Conservation (phyloP, 495 filamentous ascomycete genomes). For the Oidiodendron maius region DNA sequence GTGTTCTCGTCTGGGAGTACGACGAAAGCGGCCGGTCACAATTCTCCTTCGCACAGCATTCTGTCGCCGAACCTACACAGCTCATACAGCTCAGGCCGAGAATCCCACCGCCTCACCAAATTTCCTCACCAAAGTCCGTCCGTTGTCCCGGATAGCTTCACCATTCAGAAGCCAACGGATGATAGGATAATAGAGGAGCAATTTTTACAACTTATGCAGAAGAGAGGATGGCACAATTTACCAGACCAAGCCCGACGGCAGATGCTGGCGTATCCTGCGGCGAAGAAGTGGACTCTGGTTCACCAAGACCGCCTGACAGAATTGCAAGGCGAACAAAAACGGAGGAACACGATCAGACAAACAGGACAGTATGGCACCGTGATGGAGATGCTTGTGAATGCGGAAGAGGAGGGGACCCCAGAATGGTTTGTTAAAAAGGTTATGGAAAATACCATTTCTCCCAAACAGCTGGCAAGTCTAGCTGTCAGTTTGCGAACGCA, state of each 20-base stretch:
- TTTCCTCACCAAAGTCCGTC: conserved; percentile 33
- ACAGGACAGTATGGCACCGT: conserved; percentile 48
- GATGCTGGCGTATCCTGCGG: conserved; percentile 88
- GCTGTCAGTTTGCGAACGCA: conserved; percentile 93
- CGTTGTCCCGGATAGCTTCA: conserved; percentile 51
- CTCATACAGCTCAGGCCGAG: conserved; percentile 37
- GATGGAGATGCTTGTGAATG: conserved; percentile 57
- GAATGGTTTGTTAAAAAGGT: conserved; percentile 98
- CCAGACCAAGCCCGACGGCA: conserved; percentile 93
- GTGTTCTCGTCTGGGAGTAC: conserved; percentile 59
- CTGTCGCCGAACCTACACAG: conserved; percentile 27
- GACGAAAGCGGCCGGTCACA: conserved; percentile 45
- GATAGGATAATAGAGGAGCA: conserved; percentile 86
- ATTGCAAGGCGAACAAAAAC: conserved; percentile 90
- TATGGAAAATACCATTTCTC: conserved; percentile 89
- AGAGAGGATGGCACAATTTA: conserved; percentile 92
- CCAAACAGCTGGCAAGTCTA: conserved; percentile 84
- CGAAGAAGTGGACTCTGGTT: conserved; percentile 96
- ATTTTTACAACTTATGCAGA: conserved; percentile 91
- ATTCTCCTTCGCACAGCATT: conserved; percentile 39
- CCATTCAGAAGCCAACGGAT: conserved; percentile 65
- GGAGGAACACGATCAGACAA: conserved; percentile 60
- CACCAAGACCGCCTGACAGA: conserved; percentile 92
- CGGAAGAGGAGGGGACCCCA: conserved; percentile 90
- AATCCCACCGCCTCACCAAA: conserved; percentile 46